Conservation (phyloP, 2,329 filamentous ascomycete species). For the Ambrosiella beaveri region DNA sequence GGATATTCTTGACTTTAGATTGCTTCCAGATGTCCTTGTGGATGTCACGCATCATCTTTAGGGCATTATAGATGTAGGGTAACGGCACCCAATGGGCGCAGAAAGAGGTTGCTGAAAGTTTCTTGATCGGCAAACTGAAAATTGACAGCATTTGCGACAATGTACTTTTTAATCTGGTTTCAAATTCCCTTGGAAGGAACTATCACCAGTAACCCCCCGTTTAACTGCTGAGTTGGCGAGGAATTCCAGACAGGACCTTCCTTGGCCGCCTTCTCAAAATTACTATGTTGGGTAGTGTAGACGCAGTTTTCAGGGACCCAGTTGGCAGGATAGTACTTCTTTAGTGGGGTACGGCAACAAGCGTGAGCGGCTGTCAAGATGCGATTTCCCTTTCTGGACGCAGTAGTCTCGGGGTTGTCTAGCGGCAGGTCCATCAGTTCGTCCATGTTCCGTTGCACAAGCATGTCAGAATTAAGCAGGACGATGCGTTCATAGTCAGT, state of each 20-base stretch:
- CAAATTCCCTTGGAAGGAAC: slow-evolving; percentile 33
- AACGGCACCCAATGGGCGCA: slow-evolving; percentile 38
- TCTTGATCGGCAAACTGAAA: slow-evolving; percentile 45
- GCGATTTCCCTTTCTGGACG: slow-evolving; percentile 18
- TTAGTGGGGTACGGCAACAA: slow-evolving; percentile 73
- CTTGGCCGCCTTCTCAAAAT: slow-evolving; percentile 29
- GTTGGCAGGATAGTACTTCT: slow-evolving; percentile 58
- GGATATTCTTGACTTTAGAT: slow-evolving; percentile 40
- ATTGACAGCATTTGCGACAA: slow-evolving; percentile 28
- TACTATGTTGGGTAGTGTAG: slow-evolving; percentile 35
- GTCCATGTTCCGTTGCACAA: slow-evolving; percentile 72
- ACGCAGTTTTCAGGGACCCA: slow-evolving; percentile 45
- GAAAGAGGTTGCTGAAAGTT: slow-evolving; percentile 37
- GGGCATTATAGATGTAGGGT: slow-evolving; percentile 44
- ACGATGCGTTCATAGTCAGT: slow-evolving; percentile 63
- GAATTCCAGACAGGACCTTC: slow-evolving; percentile 26
- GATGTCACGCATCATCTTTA: slow-evolving; percentile 42
- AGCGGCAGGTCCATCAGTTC: slow-evolving; percentile 74
- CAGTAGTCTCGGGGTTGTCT: slow-evolving; percentile 27
- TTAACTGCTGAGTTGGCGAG: slow-evolving; percentile 32
- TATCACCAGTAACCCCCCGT: slow-evolving; percentile 38
- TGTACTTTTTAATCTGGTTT: slow-evolving; percentile 31
- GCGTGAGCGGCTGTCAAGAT: slow-evolving; percentile 76
- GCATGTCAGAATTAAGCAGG: slow-evolving; percentile 78
- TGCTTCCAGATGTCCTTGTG: slow-evolving; percentile 41